phyloP scores from a whole-genome alignment of 495 filamentous ascomycete genomes.

The Neurospora sp. region DNA sequence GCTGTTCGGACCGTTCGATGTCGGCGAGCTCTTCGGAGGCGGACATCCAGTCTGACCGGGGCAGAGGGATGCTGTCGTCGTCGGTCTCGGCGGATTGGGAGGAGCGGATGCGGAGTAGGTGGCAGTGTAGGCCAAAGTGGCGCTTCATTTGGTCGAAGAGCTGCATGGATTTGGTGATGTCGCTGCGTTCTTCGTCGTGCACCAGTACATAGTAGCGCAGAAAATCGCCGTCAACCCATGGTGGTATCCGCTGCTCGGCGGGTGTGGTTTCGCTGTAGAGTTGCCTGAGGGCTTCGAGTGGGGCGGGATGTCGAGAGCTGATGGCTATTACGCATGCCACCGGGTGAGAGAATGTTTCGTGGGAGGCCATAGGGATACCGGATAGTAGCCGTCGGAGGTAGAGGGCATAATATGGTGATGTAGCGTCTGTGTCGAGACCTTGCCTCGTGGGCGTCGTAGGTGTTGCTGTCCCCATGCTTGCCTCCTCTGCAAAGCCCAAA shows the following conservation, averaged over 20 bases:
- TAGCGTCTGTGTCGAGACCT: conserved; percentile 26
- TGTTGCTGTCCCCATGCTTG: conserved; percentile 28
- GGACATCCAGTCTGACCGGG: conserved; percentile 77
- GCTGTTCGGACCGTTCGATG: conserved; percentile 48
- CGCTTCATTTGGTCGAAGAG: conserved; percentile 97
- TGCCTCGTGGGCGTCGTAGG: conserved; percentile 25
- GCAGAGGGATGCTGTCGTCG: conserved; percentile 77
- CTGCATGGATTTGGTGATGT: conserved; percentile 76
- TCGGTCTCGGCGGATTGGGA: conserved; percentile 80
- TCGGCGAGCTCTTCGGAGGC: conserved; percentile 73
- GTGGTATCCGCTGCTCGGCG: conserved; percentile 56
- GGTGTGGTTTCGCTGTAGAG: conserved; percentile 68
- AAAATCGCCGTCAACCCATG: conserved; percentile 80
- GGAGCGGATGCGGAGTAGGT: conserved; percentile 75
- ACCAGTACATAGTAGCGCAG: conserved; percentile 92
- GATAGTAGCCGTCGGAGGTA: conserved; percentile 80
- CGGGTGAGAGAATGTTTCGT: conserved; percentile 90
- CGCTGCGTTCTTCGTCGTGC: conserved; percentile 92
- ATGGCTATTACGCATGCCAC: conserved; percentile 95
- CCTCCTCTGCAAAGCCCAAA: conserved; percentile 40
- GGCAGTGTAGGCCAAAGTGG: conserved; percentile 91
- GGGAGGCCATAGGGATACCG: conserved; percentile 59
- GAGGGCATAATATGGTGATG: conserved; percentile 61
- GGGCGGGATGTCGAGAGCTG: conserved; percentile 68
- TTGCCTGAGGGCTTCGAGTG: conserved; percentile 72